Conservation (phyloP, 192 early-diverging fungal species). For the Backusella australiensis region DNA sequence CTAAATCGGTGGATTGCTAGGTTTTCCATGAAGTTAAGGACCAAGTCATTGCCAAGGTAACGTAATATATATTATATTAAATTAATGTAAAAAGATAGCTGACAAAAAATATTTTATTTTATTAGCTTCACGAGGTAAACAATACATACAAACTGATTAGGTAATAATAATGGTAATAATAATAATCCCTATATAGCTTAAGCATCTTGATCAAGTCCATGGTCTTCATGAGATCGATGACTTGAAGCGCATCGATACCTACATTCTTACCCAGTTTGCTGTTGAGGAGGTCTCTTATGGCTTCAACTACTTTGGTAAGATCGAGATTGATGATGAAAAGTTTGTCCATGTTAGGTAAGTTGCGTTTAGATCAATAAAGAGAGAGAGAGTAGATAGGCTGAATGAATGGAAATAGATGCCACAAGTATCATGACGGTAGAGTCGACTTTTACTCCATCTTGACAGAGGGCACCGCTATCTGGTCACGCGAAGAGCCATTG, state of each 20-base stretch:
- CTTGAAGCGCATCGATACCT: constrained; percentile 44
- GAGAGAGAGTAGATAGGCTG: background rate
- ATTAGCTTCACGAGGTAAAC: constrained; percentile 28
- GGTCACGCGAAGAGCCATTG: constrained; percentile 46
- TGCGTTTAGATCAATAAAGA: background rate
- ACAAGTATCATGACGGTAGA: constrained; percentile 40
- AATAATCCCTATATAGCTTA: constrained; percentile 13
- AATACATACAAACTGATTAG: background rate
- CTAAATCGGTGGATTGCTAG: constrained; percentile 3
- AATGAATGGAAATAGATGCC: constrained; percentile 27
- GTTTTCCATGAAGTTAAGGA: constrained; percentile 43
- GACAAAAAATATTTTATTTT: background rate
- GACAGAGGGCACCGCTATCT: constrained; percentile 51
- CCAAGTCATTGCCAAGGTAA: constrained; percentile 37
- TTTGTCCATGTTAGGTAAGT: constrained; percentile 51
- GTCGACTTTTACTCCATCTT: constrained; percentile 48
- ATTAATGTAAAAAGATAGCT: background rate
- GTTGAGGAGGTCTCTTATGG: constrained; percentile 53
- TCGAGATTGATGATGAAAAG: constrained; percentile 48
- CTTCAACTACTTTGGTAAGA: constrained; percentile 55
- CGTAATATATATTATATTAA: background rate
- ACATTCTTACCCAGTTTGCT: constrained; percentile 46
- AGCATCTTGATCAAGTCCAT: constrained; percentile 42
- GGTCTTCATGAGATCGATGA: constrained; percentile 49
- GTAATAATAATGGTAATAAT: background rate